phyloP scores from a whole-genome alignment of 176 grass and related monocot species.

The Cenchrus purpureus region DNA sequence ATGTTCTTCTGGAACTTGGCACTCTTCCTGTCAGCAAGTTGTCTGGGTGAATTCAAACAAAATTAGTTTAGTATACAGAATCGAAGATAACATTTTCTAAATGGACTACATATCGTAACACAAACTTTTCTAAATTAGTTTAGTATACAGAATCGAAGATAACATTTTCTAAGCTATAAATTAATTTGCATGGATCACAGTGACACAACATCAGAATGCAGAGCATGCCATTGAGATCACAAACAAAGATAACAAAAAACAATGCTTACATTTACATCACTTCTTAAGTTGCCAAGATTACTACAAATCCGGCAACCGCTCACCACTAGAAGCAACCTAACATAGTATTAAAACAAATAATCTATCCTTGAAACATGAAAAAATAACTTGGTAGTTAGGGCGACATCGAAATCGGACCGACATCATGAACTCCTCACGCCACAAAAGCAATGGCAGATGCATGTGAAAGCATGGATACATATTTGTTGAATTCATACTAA shows the following conservation, averaged over 20 bases:
- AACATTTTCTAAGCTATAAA: background rate
- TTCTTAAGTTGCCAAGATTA: background rate
- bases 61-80: slow-evolving; percentile 34
- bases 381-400: background rate
- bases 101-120: background rate
- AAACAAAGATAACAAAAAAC: background rate
- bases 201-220: too few species aligned
- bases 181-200: too few species aligned
- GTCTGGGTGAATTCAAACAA: slow-evolving; percentile 45
- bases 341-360: background rate
- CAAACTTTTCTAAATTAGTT: too few species aligned
- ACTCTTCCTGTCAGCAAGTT: slow-evolving; percentile 63
- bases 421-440: background rate
- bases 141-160: background rate
- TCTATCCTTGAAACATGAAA: background rate
- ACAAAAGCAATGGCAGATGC: background rate
- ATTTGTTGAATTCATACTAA: background rate
- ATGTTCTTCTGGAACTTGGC: slow-evolving; percentile 70
- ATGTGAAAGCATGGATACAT: background rate
- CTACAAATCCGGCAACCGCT: background rate
- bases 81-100: background rate
- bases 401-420: background rate
- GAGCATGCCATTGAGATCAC: background rate
- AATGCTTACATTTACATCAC: background rate
- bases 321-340: background rate